These are phyloP conservation scores for Colletotrichum tabaci DNA, from an alignment of 2,329 filamentous ascomycete species.

Conservation along the genomic window DNA sequence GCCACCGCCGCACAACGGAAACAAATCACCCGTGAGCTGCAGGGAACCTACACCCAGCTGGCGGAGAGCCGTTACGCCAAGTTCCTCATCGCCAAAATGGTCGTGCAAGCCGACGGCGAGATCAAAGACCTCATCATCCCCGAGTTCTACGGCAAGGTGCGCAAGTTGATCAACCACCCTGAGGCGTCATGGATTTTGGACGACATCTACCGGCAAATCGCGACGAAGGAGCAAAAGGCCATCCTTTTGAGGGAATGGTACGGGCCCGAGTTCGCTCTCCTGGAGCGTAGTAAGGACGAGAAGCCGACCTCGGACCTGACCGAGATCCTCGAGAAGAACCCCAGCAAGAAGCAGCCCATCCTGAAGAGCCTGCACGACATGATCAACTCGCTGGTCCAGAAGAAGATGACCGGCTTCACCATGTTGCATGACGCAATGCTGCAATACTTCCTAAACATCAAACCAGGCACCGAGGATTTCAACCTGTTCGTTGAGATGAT, in stretches of 20 bases:
- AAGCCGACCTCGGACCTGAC: slow-evolving; percentile 77
- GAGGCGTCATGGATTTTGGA: slow-evolving; percentile 98
- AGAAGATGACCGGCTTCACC: slow-evolving; percentile 96
- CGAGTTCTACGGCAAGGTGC: slow-evolving; percentile 95
- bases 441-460: slow-evolving; percentile 90
- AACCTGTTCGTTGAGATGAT: slow-evolving; percentile 91
- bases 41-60: slow-evolving; percentile 85
- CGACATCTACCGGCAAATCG: slow-evolving; percentile 92
- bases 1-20: slow-evolving; percentile 87
- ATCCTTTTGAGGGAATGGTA: slow-evolving; percentile 95
- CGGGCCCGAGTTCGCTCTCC: slow-evolving; percentile 90
- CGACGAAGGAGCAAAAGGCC: slow-evolving; percentile 88
- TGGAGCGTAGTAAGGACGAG: slow-evolving; percentile 71
- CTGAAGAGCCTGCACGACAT: slow-evolving; percentile 88
- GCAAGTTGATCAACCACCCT: slow-evolving; percentile 93
- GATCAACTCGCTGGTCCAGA: slow-evolving; percentile 94
- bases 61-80: slow-evolving; percentile 98
- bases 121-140: slow-evolving; percentile 91
- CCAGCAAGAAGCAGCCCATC: slow-evolving; percentile 89
- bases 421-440: slow-evolving; percentile 99
- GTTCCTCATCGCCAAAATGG: slow-evolving; percentile 94
- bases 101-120: slow-evolving; percentile 91
- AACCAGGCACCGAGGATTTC: slow-evolving; percentile 83
- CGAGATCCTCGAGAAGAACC: slow-evolving; percentile 80
- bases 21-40: slow-evolving; percentile 88